phyloP scores from a whole-genome alignment of 805 yeast species.

The Maudiozyma bulderi region DNA sequence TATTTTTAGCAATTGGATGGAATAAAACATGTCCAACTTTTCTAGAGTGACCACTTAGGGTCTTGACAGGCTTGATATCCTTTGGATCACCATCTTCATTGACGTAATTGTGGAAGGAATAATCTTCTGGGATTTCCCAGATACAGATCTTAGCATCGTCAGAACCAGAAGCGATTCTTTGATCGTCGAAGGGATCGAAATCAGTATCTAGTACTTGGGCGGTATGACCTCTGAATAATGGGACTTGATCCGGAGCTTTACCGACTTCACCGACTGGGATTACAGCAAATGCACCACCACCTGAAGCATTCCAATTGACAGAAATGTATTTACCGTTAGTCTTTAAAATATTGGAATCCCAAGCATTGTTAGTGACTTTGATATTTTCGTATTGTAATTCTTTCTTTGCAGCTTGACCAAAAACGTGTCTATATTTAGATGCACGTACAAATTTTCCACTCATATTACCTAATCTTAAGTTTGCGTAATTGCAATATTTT shows the following conservation, averaged over 20 bases:
- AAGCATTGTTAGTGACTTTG: conserved; percentile 80
- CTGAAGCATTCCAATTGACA: conserved; percentile 88
- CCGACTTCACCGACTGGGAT: conserved; percentile 82
- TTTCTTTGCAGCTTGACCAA: conserved; percentile 69
- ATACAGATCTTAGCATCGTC: conserved; percentile 74
- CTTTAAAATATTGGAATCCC: conserved; percentile 88
- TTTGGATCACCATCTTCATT: conserved; percentile 47
- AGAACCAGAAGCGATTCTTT: conserved; percentile 66
- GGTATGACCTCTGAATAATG: conserved; percentile 90
- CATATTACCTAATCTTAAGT: conserved; percentile 14
- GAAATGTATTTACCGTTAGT: conserved; percentile 80
- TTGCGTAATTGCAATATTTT: not conserved
- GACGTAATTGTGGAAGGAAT: conserved; percentile 53
- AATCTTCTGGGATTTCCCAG: conserved; percentile 83
- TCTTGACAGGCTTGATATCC: conserved; percentile 63
- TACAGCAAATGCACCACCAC: conserved; percentile 96
- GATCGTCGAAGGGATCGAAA: conserved; percentile 82
- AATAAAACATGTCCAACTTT: conserved; percentile 88
- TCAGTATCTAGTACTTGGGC: conserved; percentile 94
- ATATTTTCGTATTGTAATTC: conserved; percentile 40
- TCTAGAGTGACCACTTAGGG: conserved; percentile 76
- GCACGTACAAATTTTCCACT: conserved; percentile 91
- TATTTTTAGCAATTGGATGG: conserved; percentile 81
- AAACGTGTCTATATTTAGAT: conserved; percentile 93
- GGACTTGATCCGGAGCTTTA: conserved; percentile 85